Evolutionary conservation across 352 stramenopile species (phyloP), one percentile per base, ranked within the genome.

Genomic region (Globisporangium orthogonon): DNA sequence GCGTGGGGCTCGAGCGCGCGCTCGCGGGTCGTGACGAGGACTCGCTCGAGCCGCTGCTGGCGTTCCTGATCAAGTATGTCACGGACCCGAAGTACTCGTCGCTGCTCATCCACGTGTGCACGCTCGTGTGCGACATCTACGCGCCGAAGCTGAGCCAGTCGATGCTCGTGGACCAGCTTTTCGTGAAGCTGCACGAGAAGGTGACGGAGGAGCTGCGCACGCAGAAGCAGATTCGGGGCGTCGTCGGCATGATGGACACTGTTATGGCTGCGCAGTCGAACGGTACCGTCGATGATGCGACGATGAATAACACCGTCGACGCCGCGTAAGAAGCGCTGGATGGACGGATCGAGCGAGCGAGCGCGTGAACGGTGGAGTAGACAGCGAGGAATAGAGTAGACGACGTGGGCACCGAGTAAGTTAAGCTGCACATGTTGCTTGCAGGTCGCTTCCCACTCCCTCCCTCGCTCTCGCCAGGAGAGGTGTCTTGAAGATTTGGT

Each of bases 41-140:
- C 58, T 90, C 87, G 18, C 73, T 98, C 11, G 93, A 98, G 74
- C 91, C 95, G 15, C 68, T 99, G 40, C 73, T 98, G 30, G 91
- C 94, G 58, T 98, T 98, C 68, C 81, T 97, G 33, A 95, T 96
- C 65, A 94, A 96, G 71, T 98, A 97, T 69, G 89, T 98, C 56
- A 91, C 92, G 48, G 86, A 97, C 71, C 94, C 95, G 23, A 93
- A 97, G 69, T 98, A 97, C 76, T 82, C 90, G 28, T 75, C 77
- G 31, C 65, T 98, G 43, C 78, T 98, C 17, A 83, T 98, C 44
- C 85, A 91, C 41, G 91, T 98, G 35, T 96, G 90, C 65, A 87
- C 95, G 63, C 86, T 90, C 52, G 76, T 98, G 35, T 91, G 94
- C 57, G 89, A 98, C 69, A 81, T 98, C 47, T 98, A 98, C 77